phyloP scores from a whole-genome alignment of 2,329 filamentous ascomycete species.

The Cercospora zeina region DNA sequence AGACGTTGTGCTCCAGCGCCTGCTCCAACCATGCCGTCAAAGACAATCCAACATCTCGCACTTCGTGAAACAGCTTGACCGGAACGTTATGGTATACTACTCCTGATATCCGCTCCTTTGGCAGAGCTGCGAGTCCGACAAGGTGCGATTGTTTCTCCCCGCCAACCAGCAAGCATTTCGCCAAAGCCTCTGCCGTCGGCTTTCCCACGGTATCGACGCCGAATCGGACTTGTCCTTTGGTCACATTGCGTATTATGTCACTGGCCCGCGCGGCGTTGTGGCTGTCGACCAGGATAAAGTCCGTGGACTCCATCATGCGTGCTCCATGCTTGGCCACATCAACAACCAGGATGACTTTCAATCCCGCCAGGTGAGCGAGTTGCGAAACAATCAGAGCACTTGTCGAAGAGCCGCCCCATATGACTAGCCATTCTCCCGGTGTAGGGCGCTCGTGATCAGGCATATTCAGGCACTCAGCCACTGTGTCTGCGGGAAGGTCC shows the following conservation, averaged over 20 bases:
- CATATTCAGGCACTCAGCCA: conserved; percentile 39
- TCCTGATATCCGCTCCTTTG: conserved; percentile 54
- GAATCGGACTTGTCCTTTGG: conserved; percentile 20
- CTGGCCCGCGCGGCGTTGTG: conserved; percentile 23
- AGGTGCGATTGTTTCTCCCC: conserved; percentile 47
- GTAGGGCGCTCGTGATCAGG: conserved; percentile 21
- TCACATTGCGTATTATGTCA: conserved; percentile 24
- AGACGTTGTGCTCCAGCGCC: conserved; percentile 15
- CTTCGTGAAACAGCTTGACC: conserved; percentile 70
- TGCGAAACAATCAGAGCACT: conserved; percentile 49
- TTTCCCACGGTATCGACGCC: conserved; percentile 30
- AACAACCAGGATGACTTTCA: conserved; percentile 55
- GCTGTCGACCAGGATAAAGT: conserved; percentile 26
- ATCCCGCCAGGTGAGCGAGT: conserved; percentile 40
- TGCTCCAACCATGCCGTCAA: conserved; percentile 27
- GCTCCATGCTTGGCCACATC: conserved; percentile 30
- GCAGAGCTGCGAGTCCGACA: conserved; percentile 65
- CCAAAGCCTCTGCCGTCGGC: conserved; percentile 22
- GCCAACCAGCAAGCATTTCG: conserved; percentile 16
- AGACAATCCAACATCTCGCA: conserved; percentile 21
- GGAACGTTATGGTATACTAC: conserved; percentile 64
- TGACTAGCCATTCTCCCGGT: conserved; percentile 32
- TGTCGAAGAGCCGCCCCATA: conserved; percentile 49
- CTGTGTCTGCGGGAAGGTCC: conserved; percentile 22
- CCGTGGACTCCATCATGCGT: conserved; percentile 24